phyloP scores from a whole-genome alignment of 345 rosid genomes.

The Orychophragmus violaceus region DNA sequence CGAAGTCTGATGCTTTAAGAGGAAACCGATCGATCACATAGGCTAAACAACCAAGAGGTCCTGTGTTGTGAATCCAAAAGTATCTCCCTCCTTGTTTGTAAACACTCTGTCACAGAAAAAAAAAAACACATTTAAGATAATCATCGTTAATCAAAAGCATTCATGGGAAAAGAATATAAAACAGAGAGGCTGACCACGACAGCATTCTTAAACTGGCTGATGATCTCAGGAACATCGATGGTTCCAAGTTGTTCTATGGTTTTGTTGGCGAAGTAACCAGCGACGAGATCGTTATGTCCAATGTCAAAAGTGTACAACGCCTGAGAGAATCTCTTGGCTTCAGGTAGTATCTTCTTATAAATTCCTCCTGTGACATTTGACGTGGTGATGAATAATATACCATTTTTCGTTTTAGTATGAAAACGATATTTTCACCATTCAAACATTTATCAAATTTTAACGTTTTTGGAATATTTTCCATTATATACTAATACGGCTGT shows the following conservation, averaged over 20 bases:
- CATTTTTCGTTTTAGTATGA: background rate
- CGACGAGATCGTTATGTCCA: slow-evolving; percentile 63
- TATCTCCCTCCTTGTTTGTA: slow-evolving; percentile 58
- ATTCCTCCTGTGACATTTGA: slow-evolving; percentile 32
- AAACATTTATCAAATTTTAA: too few species aligned
- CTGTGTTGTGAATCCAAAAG: slow-evolving; percentile 70
- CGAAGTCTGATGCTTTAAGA: slow-evolving; percentile 35
- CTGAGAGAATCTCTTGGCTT: slow-evolving; percentile 30
- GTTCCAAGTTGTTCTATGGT: slow-evolving; percentile 37
- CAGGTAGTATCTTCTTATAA: slow-evolving; percentile 37
- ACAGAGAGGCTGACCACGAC: slow-evolving; percentile 29
- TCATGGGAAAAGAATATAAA: background rate
- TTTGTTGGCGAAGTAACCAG: slow-evolving; percentile 47
- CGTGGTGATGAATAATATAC: background rate
- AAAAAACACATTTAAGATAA: background rate
- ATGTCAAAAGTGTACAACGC: too few species aligned
- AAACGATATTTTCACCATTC: background rate
- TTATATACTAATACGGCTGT: too few species aligned
- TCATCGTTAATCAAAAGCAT: background rate
- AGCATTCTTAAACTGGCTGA: slow-evolving; percentile 33
- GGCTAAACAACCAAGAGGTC: slow-evolving; percentile 57
- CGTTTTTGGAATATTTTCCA: too few species aligned
- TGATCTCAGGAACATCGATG: slow-evolving; percentile 37
- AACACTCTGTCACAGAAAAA: slow-evolving; percentile 31
- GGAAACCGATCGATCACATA: slow-evolving; percentile 51